Base-by-base conservation (phyloP, 106 monocot genomes). In the Dioscorea dumetorum region DNA sequence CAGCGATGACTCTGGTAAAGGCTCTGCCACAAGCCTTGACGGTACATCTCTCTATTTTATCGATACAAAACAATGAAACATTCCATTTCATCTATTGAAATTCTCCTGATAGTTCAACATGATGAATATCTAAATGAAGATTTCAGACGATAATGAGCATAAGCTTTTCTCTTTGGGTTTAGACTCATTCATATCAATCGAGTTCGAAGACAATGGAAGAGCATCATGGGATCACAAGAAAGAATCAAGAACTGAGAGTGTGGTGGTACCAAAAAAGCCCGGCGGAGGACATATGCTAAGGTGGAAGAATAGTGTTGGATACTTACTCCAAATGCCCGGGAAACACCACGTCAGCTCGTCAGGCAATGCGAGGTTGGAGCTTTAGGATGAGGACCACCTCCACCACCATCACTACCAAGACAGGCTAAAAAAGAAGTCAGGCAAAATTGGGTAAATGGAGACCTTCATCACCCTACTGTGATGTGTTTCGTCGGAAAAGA, bases 121-220 rank as follows among this genome's bases (percentile, higher is more conserved):
- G 28, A 28, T 28, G 28, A 28, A 28, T 3, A 28, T 28, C 28
- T 28, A 3, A 3, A 28, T 28, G 1, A 28, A 28, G 28, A 28
- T 28, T 28, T 28, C 3, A 28, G 28, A 28, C 3, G 28, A 28
- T 28, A 28, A 28, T 28, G 28, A 28, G 28, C 28, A 28, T 28
- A 28, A 28, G 28, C 28, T 28, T 28, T 28, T 28, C 28, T 28
- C 28, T 28, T 28, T 28, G 28, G 1, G 28, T 28, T 8, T 18
- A 88, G 88, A 88, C 68, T 88, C 88, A 22, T 88, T 84, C 78
- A 84, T 88, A 73, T 88, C 88, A 22, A 88, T 88, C 61, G 84
- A 81, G 78, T 84, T 88, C 34, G 81, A 77, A 54, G 78, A 84
- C 56, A 64, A 81, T 33, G 84, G 84, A 49, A 67, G 56, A 14